Percentiles rank a stretch among this genome's conserved stretches.
phyloP scores from a whole-genome alignment of 331 rosid genomes.

The Malus hybrid region DNA sequence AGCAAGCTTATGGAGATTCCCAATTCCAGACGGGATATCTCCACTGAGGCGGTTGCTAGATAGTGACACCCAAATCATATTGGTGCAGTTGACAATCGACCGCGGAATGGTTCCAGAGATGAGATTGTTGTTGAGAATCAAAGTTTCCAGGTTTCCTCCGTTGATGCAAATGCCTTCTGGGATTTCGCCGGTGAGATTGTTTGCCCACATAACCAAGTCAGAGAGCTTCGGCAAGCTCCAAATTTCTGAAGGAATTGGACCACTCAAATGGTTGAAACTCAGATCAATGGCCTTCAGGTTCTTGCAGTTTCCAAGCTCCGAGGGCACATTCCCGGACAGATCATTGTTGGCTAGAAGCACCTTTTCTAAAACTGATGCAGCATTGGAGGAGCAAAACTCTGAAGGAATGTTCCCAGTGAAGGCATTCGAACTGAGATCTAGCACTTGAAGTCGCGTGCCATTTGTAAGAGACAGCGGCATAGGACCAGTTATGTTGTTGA shows the following conservation, averaged over 20 bases:
- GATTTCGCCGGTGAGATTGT: constrained; percentile 48
- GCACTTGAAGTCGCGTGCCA: constrained; percentile 38
- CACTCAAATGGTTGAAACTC: constrained; percentile 55
- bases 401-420: constrained; percentile 47
- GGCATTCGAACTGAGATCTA: constrained; percentile 57
- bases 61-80: constrained; percentile 56
- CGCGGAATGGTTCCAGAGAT: constrained; percentile 56
- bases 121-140: constrained; percentile 52
- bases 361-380: constrained; percentile 35
- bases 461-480: constrained; percentile 49
- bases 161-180: constrained; percentile 48
- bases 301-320: constrained; percentile 50
- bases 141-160: constrained; percentile 50
- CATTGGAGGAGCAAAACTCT: constrained; percentile 29
- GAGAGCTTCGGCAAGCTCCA: constrained; percentile 46
- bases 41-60: constrained; percentile 55
- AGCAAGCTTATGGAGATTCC: constrained; percentile 40
- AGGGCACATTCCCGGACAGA: constrained; percentile 44
- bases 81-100: constrained; percentile 54
- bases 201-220: constrained; percentile 69
- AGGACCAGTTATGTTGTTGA: constrained; percentile 57
- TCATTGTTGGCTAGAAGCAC: constrained; percentile 44
- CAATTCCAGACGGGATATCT: constrained; percentile 55
- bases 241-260: constrained; percentile 47
- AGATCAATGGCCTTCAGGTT: constrained; percentile 51